These are phyloP conservation scores for Rosa hybrid DNA, from an alignment of 331 rosid species.

Conservation along the genomic window DNA sequence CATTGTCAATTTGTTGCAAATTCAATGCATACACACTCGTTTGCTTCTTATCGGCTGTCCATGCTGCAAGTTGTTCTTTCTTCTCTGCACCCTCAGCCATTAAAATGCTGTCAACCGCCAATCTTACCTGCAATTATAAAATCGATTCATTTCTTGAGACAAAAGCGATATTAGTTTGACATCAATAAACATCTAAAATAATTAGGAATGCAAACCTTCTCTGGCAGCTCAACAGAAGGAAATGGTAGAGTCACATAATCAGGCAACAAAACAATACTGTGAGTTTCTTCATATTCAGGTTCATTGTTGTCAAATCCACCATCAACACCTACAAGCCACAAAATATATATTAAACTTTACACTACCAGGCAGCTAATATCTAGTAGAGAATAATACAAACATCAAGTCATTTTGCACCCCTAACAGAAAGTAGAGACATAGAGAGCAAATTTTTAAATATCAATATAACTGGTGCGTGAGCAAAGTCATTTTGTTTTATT, in stretches of 20 bases:
- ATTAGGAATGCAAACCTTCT: constrained; percentile 61
- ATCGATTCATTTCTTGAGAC: constrained; percentile 7
- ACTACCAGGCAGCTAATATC: constrained; percentile 2
- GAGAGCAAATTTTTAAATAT: neutral
- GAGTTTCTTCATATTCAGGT: constrained; percentile 66
- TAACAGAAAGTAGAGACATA: constrained; percentile 2
- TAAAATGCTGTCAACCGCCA: constrained; percentile 86
- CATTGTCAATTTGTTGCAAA: constrained; percentile 79
- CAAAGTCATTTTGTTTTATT: neutral
- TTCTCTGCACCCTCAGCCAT: constrained; percentile 86
- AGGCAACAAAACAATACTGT: constrained; percentile 69
- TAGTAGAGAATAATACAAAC: constrained; percentile 7
- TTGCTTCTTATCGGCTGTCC: constrained; percentile 81
- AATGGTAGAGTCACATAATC: constrained; percentile 77
- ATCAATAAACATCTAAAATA: neutral
- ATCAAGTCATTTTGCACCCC: neutral
- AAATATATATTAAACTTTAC: neutral
- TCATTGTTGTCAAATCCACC: constrained; percentile 94
- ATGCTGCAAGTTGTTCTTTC: constrained; percentile 88
- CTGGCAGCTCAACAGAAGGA: constrained; percentile 96
- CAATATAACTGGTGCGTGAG: neutral
- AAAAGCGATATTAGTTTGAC: neutral
- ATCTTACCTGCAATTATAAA: constrained; percentile 64
- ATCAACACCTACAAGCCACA: constrained; percentile 63
- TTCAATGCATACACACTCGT: constrained; percentile 62